Evolutionary conservation across 306 rosid species (phyloP).

Genomic region (Ceratonia siliqua): DNA sequence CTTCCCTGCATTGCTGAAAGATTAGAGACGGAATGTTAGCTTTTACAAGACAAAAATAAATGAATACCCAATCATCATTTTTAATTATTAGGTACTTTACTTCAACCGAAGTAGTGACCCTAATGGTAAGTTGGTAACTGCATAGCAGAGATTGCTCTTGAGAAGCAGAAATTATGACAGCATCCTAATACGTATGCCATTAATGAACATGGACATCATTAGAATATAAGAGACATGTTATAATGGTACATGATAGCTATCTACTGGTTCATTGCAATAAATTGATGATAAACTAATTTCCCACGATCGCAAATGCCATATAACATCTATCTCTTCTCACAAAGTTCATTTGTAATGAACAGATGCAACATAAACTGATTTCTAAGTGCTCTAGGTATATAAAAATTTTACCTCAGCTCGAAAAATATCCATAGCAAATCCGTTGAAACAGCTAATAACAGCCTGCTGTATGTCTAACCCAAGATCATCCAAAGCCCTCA

Average conservation of each 20-base stretch:
- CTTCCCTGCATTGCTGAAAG: slow-evolving; percentile 85
- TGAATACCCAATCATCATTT: background rate
- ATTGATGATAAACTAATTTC: too few relatives aligned
- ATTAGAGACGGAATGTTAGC: slow-evolving; percentile 20
- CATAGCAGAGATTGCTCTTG: background rate
- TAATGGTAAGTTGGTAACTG: background rate
- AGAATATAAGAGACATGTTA: background rate
- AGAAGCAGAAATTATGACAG: slow-evolving; percentile 5
- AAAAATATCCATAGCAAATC: slow-evolving; percentile 88
- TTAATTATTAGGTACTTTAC: background rate
- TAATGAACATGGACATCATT: slow-evolving; percentile 2
- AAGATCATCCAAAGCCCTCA: slow-evolving; percentile 84
- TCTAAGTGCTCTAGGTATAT: background rate
- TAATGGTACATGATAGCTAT: background rate
- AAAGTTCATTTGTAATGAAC: background rate
- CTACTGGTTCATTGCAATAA: too few relatives aligned
- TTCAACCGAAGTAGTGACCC: background rate
- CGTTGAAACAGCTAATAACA: slow-evolving; percentile 95
- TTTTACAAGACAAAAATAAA: background rate
- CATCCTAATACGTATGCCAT: background rate
- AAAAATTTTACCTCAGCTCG: slow-evolving; percentile 80
- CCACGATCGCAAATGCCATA: too few relatives aligned
- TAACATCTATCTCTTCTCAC: too few relatives aligned
- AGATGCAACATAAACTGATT: slow-evolving; percentile 5
- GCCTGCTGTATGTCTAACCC: slow-evolving; percentile 94